Percentiles rank a stretch among this genome's conserved stretches.
Evolutionary conservation across 2,329 filamentous ascomycete genomes (phyloP).

Genomic region (Ceratocystis alfenasii): DNA sequence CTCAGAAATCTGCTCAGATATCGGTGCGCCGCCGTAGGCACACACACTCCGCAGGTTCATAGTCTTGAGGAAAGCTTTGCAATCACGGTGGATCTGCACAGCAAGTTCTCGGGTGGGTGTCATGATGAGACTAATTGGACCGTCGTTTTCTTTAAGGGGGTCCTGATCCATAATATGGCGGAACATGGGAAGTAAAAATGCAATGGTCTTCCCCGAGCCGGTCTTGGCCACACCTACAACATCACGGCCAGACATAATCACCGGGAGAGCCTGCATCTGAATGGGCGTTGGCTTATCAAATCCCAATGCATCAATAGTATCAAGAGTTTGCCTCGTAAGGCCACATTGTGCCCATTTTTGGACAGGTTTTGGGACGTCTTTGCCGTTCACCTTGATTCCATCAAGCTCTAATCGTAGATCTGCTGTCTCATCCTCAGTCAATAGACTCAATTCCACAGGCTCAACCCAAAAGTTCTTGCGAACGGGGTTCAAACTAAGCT

Average conservation of each 20-base stretch:
- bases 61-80: slow-evolving; percentile 84
- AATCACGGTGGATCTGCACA: slow-evolving; percentile 85
- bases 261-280: slow-evolving; percentile 86
- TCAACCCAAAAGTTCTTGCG: slow-evolving; percentile 93
- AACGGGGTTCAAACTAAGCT: slow-evolving; percentile 73
- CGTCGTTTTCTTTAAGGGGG: slow-evolving; percentile 69
- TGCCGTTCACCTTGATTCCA: slow-evolving; percentile 84
- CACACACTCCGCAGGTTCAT: slow-evolving; percentile 77
- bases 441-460: slow-evolving; percentile 66
- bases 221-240: slow-evolving; percentile 96
- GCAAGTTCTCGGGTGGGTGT: slow-evolving; percentile 90
- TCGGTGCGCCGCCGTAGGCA: slow-evolving; percentile 87
- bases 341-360: slow-evolving; percentile 96
- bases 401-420: slow-evolving; percentile 79
- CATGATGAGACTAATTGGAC: slow-evolving; percentile 78
- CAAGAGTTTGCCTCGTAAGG: slow-evolving; percentile 71
- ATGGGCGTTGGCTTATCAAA: slow-evolving; percentile 88
- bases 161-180: slow-evolving; percentile 92
- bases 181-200: slow-evolving; percentile 93
- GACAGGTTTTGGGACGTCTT: slow-evolving; percentile 83
- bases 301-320: slow-evolving; percentile 68
- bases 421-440: slow-evolving; percentile 74
- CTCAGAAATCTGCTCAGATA: slow-evolving; percentile 95
- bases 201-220: slow-evolving; percentile 92
- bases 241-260: slow-evolving; percentile 91